These are phyloP conservation scores for Niebla homalea DNA, from an alignment of 495 filamentous ascomycete species.

Conservation along the genomic window DNA sequence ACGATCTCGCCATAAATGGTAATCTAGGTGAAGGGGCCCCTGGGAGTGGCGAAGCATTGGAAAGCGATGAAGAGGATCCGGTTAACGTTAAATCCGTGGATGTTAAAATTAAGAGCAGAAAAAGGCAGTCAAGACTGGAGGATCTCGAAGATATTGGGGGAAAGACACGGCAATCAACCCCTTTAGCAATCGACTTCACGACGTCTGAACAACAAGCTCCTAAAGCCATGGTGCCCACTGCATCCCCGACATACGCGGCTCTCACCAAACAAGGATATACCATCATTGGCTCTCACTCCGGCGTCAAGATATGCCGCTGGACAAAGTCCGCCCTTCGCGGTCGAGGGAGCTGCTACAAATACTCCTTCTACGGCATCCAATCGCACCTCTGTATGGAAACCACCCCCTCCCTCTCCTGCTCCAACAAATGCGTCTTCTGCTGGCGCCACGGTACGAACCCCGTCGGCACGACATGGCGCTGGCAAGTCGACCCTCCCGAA, in stretches of 20 bases:
- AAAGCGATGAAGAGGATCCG: conserved; percentile 70
- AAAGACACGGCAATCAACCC: conserved; percentile 18
- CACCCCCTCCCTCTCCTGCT: conserved; percentile 86
- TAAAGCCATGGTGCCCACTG: conserved; percentile 89
- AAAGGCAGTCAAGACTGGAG: conserved; percentile 37
- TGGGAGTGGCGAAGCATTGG: conserved; percentile 68
- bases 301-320: conserved; percentile 97
- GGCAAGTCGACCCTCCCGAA: conserved; percentile 83
- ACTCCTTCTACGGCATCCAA: conserved; percentile 86
- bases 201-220: conserved; percentile 30
- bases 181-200: conserved; percentile 75
- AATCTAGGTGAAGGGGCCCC: conserved; percentile 64
- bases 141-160: conserved; percentile 79
- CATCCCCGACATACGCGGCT: conserved; percentile 72
- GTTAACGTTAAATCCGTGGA: conserved; percentile 32
- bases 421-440: conserved; percentile 97
- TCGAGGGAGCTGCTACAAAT: conserved; percentile 93
- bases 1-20: conserved; percentile 47
- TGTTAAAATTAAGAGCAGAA: conserved; percentile 18
- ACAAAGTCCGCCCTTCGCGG: conserved; percentile 96
- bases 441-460: conserved; percentile 97
- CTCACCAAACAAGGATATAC: conserved; percentile 94
- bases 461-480: conserved; percentile 90
- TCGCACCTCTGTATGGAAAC: conserved; percentile 98
- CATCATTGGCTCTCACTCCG: conserved; percentile 88